Conservation (phyloP, 1,139 yeast species). For the Taphrina deformans region DNA sequence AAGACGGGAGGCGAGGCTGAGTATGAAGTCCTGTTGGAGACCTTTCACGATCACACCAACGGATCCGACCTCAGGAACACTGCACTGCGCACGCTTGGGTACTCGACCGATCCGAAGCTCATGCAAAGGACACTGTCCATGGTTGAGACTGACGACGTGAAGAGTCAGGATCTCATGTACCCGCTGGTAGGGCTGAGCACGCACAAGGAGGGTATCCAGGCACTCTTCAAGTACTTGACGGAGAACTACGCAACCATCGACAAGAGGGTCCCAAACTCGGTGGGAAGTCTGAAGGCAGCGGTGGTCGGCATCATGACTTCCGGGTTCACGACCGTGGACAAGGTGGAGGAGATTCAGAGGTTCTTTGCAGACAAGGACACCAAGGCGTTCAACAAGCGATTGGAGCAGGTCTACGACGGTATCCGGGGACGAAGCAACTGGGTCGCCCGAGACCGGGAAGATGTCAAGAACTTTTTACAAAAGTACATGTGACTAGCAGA, state of each 20-base stretch:
- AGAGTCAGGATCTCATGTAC: conserved; percentile 77
- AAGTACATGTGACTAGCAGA: conserved; percentile 20
- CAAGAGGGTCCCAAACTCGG: conserved; percentile 74
- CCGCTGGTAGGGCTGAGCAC: conserved; percentile 72
- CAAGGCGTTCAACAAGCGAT: conserved; percentile 70
- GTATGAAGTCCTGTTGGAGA: conserved; percentile 48
- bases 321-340: conserved; percentile 64
- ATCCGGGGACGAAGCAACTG: conserved; percentile 63
- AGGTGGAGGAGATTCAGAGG: conserved; percentile 56
- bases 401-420: conserved; percentile 70
- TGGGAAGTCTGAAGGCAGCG: conserved; percentile 67
- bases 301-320: conserved; percentile 64
- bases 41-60: conserved; percentile 65
- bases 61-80: conserved; percentile 68
- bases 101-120: conserved; percentile 59
- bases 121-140: conserved; percentile 61
- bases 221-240: conserved; percentile 75
- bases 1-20: conserved; percentile 61
- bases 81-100: conserved; percentile 75
- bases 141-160: conserved; percentile 65
- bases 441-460: conserved; percentile 62
- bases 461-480: conserved; percentile 45
- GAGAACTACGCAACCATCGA: conserved; percentile 69
- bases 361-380: conserved; percentile 65
- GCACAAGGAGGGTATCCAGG: conserved; percentile 62